A percentile compares a stretch with the other conserved stretches of the same genome.
phyloP scores from a whole-genome alignment of 805 yeast species.

The Candida nitratophila region DNA sequence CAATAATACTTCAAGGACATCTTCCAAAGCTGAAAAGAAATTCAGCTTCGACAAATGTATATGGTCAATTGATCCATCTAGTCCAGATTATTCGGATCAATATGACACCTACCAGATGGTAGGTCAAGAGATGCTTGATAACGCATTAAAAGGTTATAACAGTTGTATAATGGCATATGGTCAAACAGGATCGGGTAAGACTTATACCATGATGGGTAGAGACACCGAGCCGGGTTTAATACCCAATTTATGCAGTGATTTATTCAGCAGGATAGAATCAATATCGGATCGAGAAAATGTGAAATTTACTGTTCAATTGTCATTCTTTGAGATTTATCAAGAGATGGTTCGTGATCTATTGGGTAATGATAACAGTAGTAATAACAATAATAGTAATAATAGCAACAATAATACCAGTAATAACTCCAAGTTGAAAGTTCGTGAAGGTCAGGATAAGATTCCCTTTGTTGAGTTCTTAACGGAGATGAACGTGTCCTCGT shows the following conservation, averaged over 20 bases:
- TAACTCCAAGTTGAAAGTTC: constrained; percentile 41
- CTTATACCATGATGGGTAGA: constrained; percentile 70
- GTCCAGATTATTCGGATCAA: constrained; percentile 40
- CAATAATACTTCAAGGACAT: too few relatives aligned
- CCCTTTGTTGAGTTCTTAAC: constrained; percentile 66
- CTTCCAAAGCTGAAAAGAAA: constrained; percentile 19
- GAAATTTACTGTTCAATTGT: constrained; percentile 39
- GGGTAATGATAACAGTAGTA: constrained; percentile 3
- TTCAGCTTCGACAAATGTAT: constrained; percentile 48
- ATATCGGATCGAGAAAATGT: constrained; percentile 27
- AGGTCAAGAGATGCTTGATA: constrained; percentile 55
- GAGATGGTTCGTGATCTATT: constrained; percentile 68
- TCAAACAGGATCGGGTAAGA: constrained; percentile 79
- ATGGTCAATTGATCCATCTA: constrained; percentile 34
- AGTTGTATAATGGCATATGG: constrained; percentile 48
- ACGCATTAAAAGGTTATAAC: constrained; percentile 54
- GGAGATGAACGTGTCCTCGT: constrained; percentile 43
- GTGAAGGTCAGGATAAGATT: constrained; percentile 57
- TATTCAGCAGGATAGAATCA: constrained; percentile 39
- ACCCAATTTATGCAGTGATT: constrained; percentile 49
- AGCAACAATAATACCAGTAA: too few relatives aligned
- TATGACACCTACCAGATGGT: constrained; percentile 39
- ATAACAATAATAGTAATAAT: too few relatives aligned
- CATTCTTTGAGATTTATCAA: constrained; percentile 72
- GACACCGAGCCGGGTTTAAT: constrained; percentile 51